A percentile compares a stretch with the other conserved stretches of the same genome.
phyloP scores from a whole-genome alignment of 2,329 filamentous ascomycete species.

The Zopfia rhizophila region DNA sequence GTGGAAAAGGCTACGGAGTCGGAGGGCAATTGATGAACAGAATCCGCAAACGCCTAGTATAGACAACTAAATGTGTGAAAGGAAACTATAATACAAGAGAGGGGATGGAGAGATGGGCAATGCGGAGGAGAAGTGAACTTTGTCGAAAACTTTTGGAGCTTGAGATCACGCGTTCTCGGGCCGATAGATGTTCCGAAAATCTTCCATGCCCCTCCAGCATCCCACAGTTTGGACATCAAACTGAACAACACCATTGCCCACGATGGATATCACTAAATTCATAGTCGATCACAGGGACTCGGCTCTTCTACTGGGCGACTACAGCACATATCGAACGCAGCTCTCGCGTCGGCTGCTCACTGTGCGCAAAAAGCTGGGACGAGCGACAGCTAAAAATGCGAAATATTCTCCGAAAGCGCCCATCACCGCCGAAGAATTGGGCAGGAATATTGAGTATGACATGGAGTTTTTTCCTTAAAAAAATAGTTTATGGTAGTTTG shows the following conservation, averaged over 20 bases:
- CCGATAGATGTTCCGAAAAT: not conserved
- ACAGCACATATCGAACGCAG: slow-evolving; percentile 83
- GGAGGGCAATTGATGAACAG: slow-evolving; percentile 17
- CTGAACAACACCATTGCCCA: slow-evolving; percentile 11
- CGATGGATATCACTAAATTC: slow-evolving; percentile 91
- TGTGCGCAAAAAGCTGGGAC: slow-evolving; percentile 84
- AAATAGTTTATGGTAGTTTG: slow-evolving; percentile 1
- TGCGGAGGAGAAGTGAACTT: too few relatives aligned
- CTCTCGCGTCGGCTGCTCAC: slow-evolving; percentile 84
- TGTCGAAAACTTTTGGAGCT: slow-evolving; percentile 34
- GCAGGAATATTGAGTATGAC: slow-evolving; percentile 77
- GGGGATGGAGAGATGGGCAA: slow-evolving; percentile 18
- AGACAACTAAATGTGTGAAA: not conserved
- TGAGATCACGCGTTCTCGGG: slow-evolving; percentile 25
- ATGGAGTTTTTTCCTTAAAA: slow-evolving; percentile 14
- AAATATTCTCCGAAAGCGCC: slow-evolving; percentile 80
- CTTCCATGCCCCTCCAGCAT: slow-evolving; percentile 32
- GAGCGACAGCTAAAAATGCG: slow-evolving; percentile 83
- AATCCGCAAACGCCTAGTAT: slow-evolving; percentile 1
- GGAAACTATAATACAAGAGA: not conserved
- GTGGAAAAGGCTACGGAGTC: slow-evolving; percentile 4
- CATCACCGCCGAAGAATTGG: slow-evolving; percentile 79
- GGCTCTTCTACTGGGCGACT: slow-evolving; percentile 88
- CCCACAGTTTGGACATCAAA: slow-evolving; percentile 18
- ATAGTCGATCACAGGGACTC: slow-evolving; percentile 82